Percentiles rank a stretch among this genome's conserved stretches.
Conservation (phyloP, 768 basidiomycete species). For the Coprinopsis marcescibilis region DNA sequence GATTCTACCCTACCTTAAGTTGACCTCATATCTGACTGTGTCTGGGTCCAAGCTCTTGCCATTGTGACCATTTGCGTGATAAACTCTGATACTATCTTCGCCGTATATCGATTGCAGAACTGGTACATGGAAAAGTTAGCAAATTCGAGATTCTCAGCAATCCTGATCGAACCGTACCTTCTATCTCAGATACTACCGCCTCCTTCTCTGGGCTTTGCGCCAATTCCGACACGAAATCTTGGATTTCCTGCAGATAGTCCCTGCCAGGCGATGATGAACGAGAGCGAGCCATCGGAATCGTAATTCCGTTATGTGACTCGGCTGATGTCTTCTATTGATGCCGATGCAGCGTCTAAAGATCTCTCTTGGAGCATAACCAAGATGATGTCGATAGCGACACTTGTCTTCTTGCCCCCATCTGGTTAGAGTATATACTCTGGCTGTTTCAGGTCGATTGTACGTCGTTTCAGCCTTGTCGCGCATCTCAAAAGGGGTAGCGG, state of each 20-base stretch:
- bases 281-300: background rate
- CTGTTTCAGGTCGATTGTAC: no score
- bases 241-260: conserved; percentile 25
- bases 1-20: conserved; percentile 48
- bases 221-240: conserved; percentile 29
- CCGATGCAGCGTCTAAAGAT: no score
- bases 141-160: background rate
- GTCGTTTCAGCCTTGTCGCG: no score
- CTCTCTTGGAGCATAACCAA: no score
- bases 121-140: conserved; percentile 18
- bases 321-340: no score
- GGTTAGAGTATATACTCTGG: no score
- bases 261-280: conserved; percentile 15
- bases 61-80: conserved; percentile 32
- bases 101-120: conserved; percentile 85
- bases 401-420: no score
- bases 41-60: conserved; percentile 18
- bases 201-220: conserved; percentile 32
- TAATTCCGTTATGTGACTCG: background rate
- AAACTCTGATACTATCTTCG: conserved; percentile 55
- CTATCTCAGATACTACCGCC: conserved; percentile 40
- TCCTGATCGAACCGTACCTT: conserved; percentile 28
- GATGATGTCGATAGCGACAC: no score
- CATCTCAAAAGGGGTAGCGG: no score
- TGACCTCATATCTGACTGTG: conserved; percentile 59